These are phyloP conservation scores for Hortaea werneckii DNA, from an alignment of 2,329 filamentous ascomycete species.

Conservation along the genomic window DNA sequence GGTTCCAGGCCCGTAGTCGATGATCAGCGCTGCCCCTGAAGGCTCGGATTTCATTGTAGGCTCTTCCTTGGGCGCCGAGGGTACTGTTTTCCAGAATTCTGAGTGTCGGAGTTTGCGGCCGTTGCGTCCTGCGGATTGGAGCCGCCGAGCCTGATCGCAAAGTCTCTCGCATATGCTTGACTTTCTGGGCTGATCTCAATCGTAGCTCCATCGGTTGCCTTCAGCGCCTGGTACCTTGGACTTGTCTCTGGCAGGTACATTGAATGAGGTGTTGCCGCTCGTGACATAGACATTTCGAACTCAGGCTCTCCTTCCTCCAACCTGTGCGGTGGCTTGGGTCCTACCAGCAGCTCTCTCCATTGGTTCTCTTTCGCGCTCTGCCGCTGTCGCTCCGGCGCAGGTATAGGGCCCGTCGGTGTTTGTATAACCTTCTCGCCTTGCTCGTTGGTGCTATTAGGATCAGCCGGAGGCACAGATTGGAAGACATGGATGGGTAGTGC, in stretches of 20 bases:
- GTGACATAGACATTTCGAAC: conserved; percentile 75
- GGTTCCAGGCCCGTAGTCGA: conserved; percentile 79
- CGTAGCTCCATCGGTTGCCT: conserved; percentile 55
- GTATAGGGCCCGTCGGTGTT: conserved; percentile 40
- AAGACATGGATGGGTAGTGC: conserved; percentile 94
- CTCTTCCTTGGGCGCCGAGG: conserved; percentile 18
- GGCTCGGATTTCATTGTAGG: conserved; percentile 47
- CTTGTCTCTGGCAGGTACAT: conserved; percentile 77
- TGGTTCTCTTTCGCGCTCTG: conserved; percentile 36
- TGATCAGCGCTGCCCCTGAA: conserved; percentile 80
- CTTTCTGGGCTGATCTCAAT: conserved; percentile 89
- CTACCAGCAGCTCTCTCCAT: conserved; percentile 77
- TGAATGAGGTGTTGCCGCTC: conserved; percentile 67
- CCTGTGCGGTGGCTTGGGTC: conserved; percentile 44
- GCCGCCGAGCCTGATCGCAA: conserved; percentile 77
- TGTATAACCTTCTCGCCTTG: conserved; percentile 31
- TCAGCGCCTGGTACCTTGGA: conserved; percentile 65
- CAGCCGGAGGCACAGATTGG: conserved; percentile 50
- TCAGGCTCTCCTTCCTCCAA: conserved; percentile 52
- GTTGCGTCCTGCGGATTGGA: conserved; percentile 20
- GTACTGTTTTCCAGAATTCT: conserved; percentile 11
- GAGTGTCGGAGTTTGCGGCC: conserved; percentile 9
- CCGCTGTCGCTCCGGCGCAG: conserved; percentile 18
- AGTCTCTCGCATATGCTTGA: conserved; percentile 66
- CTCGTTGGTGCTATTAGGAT: neutral